Evolutionary conservation across 345 rosid species (phyloP), one percentile per base, ranked within the genome.

Genomic region (Microcos paniculata): DNA sequence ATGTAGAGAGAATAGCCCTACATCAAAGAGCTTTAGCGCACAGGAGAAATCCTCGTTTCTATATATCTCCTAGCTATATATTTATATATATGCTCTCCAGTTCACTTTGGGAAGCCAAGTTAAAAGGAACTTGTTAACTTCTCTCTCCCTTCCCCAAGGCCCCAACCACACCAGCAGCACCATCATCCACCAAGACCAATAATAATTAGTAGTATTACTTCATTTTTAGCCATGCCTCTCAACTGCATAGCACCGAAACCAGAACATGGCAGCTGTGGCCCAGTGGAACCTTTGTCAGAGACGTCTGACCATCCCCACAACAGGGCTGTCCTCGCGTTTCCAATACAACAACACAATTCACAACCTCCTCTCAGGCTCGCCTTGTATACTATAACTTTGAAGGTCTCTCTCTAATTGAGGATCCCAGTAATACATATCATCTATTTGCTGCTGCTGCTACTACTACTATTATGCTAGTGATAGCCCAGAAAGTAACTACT

Each of bases 321-420:
- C 81, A 78, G 55, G 68, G 56, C 88, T 76, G 84, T 78, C 62
- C 78, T 76, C 74, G 73, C 85, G 67, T 83, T 84, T 84, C 86
- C 89, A 51, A 67, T 79, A 24, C 80, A 69, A 24, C 80, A 69
- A 53, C 78, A 53, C 61, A 80, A 82, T 64, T 74, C 89, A 69
- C 92, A 84, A 65, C 81, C 87, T 73, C 75, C 78, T 67, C 77
- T 85, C 79, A 90, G 86, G 49, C 78, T 78, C 63, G 21, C 81
- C 79, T 74, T 79, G 78, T 88, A 52, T 77, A 97, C 94, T 57
- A 88, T 90, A 18, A 89, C 94, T 76, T 81, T 95, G 82, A 95
- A 95, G 99, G 99, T 95, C 42, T 64, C 58, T 69, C 70, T 76
- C 78, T 68, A 69, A 28, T 24, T 73, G 68, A 46, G 56, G 62